Percentiles rank a stretch among this genome's conserved stretches.
phyloP scores from a whole-genome alignment of 1,284 basidiomycete genomes.

The Puccinia brachypodii region DNA sequence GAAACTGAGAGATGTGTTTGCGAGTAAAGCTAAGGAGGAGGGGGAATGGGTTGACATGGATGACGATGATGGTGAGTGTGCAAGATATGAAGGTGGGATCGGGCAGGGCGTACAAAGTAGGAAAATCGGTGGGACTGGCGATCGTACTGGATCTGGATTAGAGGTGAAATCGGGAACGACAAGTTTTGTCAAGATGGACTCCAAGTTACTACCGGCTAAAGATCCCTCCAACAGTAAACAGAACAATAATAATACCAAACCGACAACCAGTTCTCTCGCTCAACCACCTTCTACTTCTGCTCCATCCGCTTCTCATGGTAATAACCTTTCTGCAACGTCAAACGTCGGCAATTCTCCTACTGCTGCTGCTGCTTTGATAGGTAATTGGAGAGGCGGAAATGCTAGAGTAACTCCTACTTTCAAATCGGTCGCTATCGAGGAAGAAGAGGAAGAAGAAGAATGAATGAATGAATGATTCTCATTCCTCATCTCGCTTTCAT shows the following conservation, averaged over 20 bases:
- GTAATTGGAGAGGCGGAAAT: slow-evolving; percentile 19
- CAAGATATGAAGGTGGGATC: slow-evolving; percentile 35
- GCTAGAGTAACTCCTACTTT: not conserved
- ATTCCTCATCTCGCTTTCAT: too few relatives aligned
- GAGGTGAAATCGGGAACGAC: not conserved
- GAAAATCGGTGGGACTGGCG: not conserved
- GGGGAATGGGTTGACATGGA: slow-evolving; percentile 45
- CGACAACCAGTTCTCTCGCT: not conserved
- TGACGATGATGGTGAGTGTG: slow-evolving; percentile 27
- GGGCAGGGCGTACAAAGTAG: slow-evolving; percentile 30
- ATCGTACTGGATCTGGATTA: not conserved
- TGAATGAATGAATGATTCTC: too few relatives aligned
- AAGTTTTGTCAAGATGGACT: not conserved
- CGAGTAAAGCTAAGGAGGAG: slow-evolving; percentile 31
- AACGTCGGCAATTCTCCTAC: not conserved
- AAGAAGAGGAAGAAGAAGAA: slow-evolving; percentile 43
- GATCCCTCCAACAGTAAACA: not conserved
- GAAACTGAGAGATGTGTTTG: slow-evolving; percentile 43
- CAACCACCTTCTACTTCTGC: not conserved
- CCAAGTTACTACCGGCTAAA: not conserved
- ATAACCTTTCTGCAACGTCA: not conserved
- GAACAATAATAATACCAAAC: not conserved
- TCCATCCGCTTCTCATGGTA: not conserved
- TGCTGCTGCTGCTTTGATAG: not conserved
- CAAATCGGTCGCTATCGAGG: slow-evolving; percentile 41